These are phyloP conservation scores for Saposhnikovia divaricata DNA, from an alignment of 129 eudicot species.

Conservation along the genomic window DNA sequence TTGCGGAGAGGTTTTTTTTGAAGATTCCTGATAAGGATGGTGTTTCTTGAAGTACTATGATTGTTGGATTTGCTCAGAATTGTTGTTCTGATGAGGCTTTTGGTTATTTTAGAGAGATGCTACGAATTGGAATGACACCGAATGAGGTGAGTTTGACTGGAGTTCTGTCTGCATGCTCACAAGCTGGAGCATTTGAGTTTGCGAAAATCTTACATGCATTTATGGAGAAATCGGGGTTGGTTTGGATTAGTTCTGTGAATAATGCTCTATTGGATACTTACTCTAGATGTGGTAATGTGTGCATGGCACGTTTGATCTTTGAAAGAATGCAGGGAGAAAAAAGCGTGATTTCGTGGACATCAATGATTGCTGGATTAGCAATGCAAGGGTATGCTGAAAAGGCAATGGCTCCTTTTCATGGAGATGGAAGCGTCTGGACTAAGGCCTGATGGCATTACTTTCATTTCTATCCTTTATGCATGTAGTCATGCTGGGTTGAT, in stretches of 20 bases:
- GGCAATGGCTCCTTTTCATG: constrained; percentile 12
- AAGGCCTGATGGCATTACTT: constrained; percentile 15
- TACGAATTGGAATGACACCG: constrained; percentile 3
- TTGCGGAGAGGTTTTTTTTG: constrained; percentile 1
- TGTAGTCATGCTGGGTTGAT: constrained; percentile 29
- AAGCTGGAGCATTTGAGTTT: constrained; percentile 15
- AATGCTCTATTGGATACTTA: constrained; percentile 24
- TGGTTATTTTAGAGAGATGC: constrained; percentile 15
- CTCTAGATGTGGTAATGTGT: constrained; percentile 19
- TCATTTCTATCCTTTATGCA: constrained; percentile 18
- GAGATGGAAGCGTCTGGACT: constrained; percentile 11
- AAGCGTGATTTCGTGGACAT: constrained; percentile 23
- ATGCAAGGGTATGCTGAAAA: constrained; percentile 18
- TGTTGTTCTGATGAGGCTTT: constrained; percentile 6
- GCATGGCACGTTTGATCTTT: constrained; percentile 19
- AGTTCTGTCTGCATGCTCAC: constrained; percentile 11
- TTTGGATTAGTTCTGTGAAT: constrained; percentile 15
- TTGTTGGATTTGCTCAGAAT: constrained; percentile 14
- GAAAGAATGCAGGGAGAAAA: constrained; percentile 14
- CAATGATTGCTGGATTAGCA: constrained; percentile 24
- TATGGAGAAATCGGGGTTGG: constrained; percentile 10
- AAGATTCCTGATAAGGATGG: constrained; percentile 9
- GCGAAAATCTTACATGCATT: constrained; percentile 5
- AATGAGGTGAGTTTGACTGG: constrained; percentile 10
- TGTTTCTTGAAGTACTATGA: constrained; percentile 15